Evolutionary conservation across 257 asterid genomes (phyloP), one percentile per base, ranked within the genome.

Genomic region (Solanum lignicaule): DNA sequence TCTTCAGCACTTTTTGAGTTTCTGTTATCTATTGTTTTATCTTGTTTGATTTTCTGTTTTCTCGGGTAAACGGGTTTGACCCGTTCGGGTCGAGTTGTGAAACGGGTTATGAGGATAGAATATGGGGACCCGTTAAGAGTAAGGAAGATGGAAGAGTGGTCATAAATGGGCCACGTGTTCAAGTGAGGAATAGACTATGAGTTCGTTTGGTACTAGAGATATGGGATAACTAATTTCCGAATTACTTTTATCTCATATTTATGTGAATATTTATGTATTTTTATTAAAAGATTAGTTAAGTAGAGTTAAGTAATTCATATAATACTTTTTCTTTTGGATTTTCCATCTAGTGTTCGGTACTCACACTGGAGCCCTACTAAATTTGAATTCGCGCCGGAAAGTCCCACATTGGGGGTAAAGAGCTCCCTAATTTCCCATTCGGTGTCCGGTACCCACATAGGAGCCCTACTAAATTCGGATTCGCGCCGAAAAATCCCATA

Each of bases 281-380:
- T 55, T 55, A 55, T 55, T 20, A 18, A 18, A 20, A 0, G n/a
- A 55, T 55, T 55, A 55, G 23, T 18, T 55, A 55, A 6, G 62
- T 52, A 52, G 62, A 52, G 0, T 52, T 52, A 0, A 18, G 65
- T 55, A 16, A 55, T 18, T 18, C 65, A 52, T 16, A 21, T 48
- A 48, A 52, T 18, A 52, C 23, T 52, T 18, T 16, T 48, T 43
- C 0, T 46, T 48, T 15, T 2, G 9, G 1, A 16, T 16, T 1
- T 41, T 0, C 0, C 48, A 43, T 11, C 48, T 0, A 0, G 48
- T 41, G 15, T 10, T 0, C 16, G 5, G 5, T 43, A 43, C 1
- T 5, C 16, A 11, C 48, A 43, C 12, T 11, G 16, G 15, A 11
- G 48, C 48, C 60, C 3, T 6, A 15, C 1, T 48, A 48, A 48